phyloP scores from a whole-genome alignment of 345 rosid genomes.

The Syzygium jambos region DNA sequence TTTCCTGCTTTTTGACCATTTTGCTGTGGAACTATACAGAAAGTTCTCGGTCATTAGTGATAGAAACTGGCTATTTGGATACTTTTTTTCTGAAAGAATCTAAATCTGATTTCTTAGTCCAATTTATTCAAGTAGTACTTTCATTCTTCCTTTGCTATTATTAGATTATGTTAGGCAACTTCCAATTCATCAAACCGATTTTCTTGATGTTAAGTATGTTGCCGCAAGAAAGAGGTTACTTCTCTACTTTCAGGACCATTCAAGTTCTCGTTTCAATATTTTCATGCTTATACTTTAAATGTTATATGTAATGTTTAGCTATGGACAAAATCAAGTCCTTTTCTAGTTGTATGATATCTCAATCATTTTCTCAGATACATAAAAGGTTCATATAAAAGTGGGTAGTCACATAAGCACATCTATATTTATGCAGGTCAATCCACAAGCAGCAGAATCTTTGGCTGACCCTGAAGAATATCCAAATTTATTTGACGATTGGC shows the following conservation, averaged over 20 bases:
- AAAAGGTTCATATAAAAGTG: neutral
- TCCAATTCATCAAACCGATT: neutral
- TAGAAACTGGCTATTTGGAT: neutral
- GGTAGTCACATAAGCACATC: neutral
- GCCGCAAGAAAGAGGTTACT: neutral
- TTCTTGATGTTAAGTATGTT: neutral
- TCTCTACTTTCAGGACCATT: neutral
- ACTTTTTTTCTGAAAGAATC: neutral
- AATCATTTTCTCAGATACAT: too few species aligned
- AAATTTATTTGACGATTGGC: conserved; percentile 98
- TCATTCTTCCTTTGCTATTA: neutral
- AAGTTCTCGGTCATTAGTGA: neutral
- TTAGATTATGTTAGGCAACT: neutral
- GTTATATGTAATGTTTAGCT: neutral
- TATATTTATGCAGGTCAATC: conserved; percentile 53
- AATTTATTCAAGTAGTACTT: neutral
- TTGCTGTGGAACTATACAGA: neutral
- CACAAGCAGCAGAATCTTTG: conserved; percentile 97
- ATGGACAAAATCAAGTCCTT: neutral
- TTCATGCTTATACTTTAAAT: neutral
- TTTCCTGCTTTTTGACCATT: neutral
- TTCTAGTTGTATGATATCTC: neutral
- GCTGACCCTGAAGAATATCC: conserved; percentile 99
- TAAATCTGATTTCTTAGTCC: neutral
- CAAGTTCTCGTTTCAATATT: neutral